Evolutionary conservation across 805 yeast genomes (phyloP).

Genomic region (Priceomyces carsonii): DNA sequence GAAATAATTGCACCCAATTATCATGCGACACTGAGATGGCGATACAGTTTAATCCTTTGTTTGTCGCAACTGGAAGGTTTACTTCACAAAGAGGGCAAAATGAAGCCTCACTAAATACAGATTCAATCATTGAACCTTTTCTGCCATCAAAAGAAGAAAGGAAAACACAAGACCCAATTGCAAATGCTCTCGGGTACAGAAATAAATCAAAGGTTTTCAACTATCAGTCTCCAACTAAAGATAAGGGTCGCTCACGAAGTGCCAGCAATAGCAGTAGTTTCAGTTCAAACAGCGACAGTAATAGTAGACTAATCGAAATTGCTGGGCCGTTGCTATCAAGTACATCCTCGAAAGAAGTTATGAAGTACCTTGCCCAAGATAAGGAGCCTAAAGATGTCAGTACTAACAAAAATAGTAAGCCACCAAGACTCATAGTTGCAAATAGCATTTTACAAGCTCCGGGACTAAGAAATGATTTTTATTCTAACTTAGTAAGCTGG

Average conservation of each 20-base stretch:
- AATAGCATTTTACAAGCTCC: slow-evolving; percentile 51
- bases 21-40: too few species aligned
- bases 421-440: slow-evolving; percentile 9
- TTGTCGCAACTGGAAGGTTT: too few species aligned
- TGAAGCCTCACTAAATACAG: neutral
- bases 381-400: slow-evolving; percentile 1
- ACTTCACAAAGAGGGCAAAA: too few species aligned
- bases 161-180: slow-evolving; percentile 45
- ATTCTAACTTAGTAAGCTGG: slow-evolving; percentile 77
- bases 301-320: slow-evolving; percentile 11
- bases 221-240: slow-evolving; percentile 15
- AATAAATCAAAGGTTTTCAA: slow-evolving; percentile 42
- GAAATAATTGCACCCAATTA: too few species aligned
- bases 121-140: too few species aligned
- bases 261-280: slow-evolving; percentile 10
- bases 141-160: too few species aligned
- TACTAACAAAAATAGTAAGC: neutral
- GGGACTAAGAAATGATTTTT: slow-evolving; percentile 71
- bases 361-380: slow-evolving; percentile 9
- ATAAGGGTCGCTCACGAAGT: slow-evolving; percentile 1
- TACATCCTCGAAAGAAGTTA: slow-evolving; percentile 11
- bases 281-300: slow-evolving; percentile 5
- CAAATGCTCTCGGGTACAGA: slow-evolving; percentile 51
- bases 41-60: too few species aligned
- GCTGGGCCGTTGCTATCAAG: slow-evolving; percentile 17